These are phyloP conservation scores for Colletotrichum theobromicola DNA, from an alignment of 2,329 filamentous ascomycete genomes.

Conservation along the genomic window DNA sequence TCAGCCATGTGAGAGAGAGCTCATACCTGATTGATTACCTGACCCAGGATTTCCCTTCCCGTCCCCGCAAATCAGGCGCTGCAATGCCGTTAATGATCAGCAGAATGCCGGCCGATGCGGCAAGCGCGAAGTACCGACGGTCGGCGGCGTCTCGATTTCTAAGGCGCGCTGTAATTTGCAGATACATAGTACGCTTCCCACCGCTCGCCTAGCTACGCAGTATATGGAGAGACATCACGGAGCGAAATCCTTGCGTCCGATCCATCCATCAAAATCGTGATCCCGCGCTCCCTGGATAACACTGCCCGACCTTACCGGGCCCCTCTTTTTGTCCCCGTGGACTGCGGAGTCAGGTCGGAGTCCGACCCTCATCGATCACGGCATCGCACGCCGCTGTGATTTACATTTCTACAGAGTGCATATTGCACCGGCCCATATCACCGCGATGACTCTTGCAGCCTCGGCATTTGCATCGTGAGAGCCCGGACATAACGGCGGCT, in stretches of 20 bases:
- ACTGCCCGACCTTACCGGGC: background rate
- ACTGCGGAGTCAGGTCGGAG: conserved; percentile 1
- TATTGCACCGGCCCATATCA: background rate
- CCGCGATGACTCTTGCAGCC: too few species aligned
- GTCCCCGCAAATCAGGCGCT: too few species aligned
- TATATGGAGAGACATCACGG: background rate
- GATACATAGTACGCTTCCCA: background rate
- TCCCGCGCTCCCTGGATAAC: background rate
- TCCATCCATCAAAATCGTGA: conserved; percentile 8
- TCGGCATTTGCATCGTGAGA: too few species aligned
- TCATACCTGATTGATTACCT: too few species aligned
- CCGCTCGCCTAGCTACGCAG: background rate
- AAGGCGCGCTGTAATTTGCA: background rate
- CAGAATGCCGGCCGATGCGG: background rate
- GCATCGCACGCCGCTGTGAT: background rate
- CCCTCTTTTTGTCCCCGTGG: background rate
- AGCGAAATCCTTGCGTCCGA: conserved; percentile 6
- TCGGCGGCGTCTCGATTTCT: background rate
- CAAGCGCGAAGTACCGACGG: conserved; percentile 1
- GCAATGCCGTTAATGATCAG: background rate
- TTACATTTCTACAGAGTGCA: background rate
- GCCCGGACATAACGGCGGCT: too few species aligned
- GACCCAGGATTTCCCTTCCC: too few species aligned
- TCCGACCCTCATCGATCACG: conserved; percentile 8
- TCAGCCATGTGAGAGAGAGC: background rate